Conservation (phyloP, 2,329 filamentous ascomycete genomes). For the Trichoderma guizhouense region DNA sequence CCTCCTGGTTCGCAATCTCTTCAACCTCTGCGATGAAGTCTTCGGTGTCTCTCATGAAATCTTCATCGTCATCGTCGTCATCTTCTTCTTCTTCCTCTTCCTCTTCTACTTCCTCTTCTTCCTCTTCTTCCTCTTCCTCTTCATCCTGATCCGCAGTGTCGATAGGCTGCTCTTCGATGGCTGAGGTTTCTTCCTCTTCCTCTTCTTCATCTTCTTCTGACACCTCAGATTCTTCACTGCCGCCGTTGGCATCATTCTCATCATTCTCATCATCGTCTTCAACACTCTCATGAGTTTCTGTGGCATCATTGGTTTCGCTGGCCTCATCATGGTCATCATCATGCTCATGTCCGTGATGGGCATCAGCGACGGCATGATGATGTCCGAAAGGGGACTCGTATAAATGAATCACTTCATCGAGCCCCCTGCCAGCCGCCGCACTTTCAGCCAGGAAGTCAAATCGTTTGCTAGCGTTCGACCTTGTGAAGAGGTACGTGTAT, state of each 20-base stretch:
- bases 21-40: conserved; percentile 23
- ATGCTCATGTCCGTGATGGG: conserved; percentile 22
- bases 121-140: not conserved
- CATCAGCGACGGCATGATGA: not conserved
- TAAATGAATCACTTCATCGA: conserved; percentile 40
- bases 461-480: conserved; percentile 38
- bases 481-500: conserved; percentile 43
- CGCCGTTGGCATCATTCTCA: conserved; percentile 1
- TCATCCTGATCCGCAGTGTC: conserved; percentile 17
- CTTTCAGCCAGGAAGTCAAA: conserved; percentile 41
- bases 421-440: conserved; percentile 39
- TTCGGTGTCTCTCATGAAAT: not conserved
- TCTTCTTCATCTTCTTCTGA: conserved; percentile 18
- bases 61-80: conserved; percentile 19
- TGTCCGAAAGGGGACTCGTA: conserved; percentile 30
- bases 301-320: not conserved
- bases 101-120: conserved; percentile 2
- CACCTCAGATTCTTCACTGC: conserved; percentile 13
- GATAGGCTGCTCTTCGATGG: conserved; percentile 19
- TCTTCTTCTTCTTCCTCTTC: conserved; percentile 1
- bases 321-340: not conserved
- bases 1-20: conserved; percentile 15
- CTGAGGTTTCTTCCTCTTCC: conserved; percentile 20
- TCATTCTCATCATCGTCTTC: not conserved
- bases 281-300: not conserved